Evolutionary conservation across 1,139 yeast genomes (phyloP), one percentile per base, ranked within the genome.

Genomic region (Taiozyma onychis): DNA sequence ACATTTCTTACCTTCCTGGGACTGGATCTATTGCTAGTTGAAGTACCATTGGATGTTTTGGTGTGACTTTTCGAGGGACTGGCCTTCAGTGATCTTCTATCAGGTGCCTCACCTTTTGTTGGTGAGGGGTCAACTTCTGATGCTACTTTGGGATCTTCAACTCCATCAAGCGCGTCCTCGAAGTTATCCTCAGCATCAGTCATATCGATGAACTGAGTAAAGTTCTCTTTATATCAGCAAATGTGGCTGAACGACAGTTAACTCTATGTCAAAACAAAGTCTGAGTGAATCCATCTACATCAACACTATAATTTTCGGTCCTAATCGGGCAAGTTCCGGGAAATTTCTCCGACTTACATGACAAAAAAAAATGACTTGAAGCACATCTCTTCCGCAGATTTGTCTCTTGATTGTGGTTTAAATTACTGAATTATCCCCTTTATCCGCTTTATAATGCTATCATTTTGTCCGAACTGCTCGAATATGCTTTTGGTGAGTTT

Each of bases 381-480:
- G 35, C 35, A 13, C 35, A 32, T 32, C 35, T n/a, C 18, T 32
- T n/a, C 18, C 18, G 35, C 35, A 32, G 35, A 14, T 6, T 32
- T 32, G 35, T 32, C 35, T 32, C 18, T 8, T n/a, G 2, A 32
- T 14, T 32, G 8, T 32, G 35, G 8, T 3, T 32, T 32, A 32
- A 14, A 7, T 10, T 14, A 32, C 35, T n/a, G 9, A 5, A 10
- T 32, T 13, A 32, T 32, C 6, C 16, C 35, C 6, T 32, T 3
- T 6, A 32, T 6, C 35, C 14, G 1, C 35, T 7, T 5, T 6
- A n/a, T 14, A 32, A 91, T 91, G 98, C 75, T 91, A 53, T 88
- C 97, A 1, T 91, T 91, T 67, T 91, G 98, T 62, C 98, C 98
- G 3, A 80, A 85, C 64, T 91, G 98, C 69, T 83, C 95, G 27